phyloP scores from a whole-genome alignment of 1,284 basidiomycete species.

The Neotropicomus parvogracilis region DNA sequence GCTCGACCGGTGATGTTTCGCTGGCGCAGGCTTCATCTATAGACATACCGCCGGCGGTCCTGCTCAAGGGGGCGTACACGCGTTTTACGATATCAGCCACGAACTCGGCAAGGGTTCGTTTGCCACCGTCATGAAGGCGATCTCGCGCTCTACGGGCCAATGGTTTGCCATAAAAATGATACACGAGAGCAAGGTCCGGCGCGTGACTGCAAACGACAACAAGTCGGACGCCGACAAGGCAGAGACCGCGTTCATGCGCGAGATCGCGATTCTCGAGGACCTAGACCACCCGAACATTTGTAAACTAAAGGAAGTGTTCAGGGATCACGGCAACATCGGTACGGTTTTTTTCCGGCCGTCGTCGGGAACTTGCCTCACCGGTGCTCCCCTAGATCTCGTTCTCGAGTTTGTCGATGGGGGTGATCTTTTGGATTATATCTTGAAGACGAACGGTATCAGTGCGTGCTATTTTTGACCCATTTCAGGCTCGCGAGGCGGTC shows the following conservation, averaged over 20 bases:
- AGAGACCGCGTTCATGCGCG: conserved; percentile 54
- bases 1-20: neutral
- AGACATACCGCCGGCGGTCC: conserved; percentile 50
- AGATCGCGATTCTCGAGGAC: conserved; percentile 75
- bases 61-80: conserved; percentile 51
- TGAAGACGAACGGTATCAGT: conserved; percentile 57
- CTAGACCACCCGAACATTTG: conserved; percentile 83
- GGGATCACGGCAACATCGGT: conserved; percentile 70
- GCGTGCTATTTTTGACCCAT: conserved; percentile 32
- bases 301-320: conserved; percentile 74
- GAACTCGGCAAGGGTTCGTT: conserved; percentile 81
- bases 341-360: conserved; percentile 19
- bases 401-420: conserved; percentile 83
- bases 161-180: conserved; percentile 80
- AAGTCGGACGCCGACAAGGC: conserved; percentile 25
- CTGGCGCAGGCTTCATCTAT: conserved; percentile 44
- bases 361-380: conserved; percentile 1
- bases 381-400: conserved; percentile 54
- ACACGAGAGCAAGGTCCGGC: conserved; percentile 42
- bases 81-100: conserved; percentile 58
- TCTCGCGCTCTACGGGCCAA: conserved; percentile 54
- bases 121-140: conserved; percentile 72
- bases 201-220: conserved; percentile 32
- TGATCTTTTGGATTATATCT: conserved; percentile 82
- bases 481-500: neutral